Conservation (phyloP, 2,329 filamentous ascomycete genomes). For the Hypocrella siamensis region DNA sequence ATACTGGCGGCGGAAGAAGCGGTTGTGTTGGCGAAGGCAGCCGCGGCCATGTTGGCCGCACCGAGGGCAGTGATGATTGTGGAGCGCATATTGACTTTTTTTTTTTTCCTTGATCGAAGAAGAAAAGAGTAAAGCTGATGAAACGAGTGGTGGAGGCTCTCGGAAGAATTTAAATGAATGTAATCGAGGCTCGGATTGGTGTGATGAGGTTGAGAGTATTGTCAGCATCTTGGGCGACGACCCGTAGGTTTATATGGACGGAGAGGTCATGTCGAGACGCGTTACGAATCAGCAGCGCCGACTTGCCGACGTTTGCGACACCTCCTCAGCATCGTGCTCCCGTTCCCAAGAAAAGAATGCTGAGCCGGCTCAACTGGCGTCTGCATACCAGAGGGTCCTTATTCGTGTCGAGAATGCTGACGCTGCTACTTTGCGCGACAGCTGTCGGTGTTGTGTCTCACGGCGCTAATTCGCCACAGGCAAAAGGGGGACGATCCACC, state of each 20-base stretch:
- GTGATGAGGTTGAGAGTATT: slow-evolving; percentile 7
- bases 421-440: too few species aligned
- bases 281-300: slow-evolving; percentile 1
- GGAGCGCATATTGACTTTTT: slow-evolving; percentile 14
- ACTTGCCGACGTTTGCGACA: not conserved
- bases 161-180: slow-evolving; percentile 11
- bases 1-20: slow-evolving; percentile 2
- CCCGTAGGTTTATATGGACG: slow-evolving; percentile 13
- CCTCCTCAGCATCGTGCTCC: not conserved
- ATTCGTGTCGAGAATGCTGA: too few species aligned
- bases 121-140: slow-evolving; percentile 6
- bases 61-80: slow-evolving; percentile 13
- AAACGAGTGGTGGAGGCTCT: slow-evolving; percentile 8
- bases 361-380: too few species aligned
- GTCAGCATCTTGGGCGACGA: slow-evolving; percentile 6
- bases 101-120: slow-evolving; percentile 5
- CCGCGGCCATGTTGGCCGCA: slow-evolving; percentile 14
- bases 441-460: too few species aligned
- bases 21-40: slow-evolving; percentile 7
- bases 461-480: too few species aligned
- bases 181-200: slow-evolving; percentile 14
- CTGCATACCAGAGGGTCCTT: too few species aligned
- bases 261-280: slow-evolving; percentile 1
- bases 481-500: too few species aligned
- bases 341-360: too few species aligned